Base-by-base conservation (phyloP, 2,329 filamentous ascomycete genomes). In the Ceratocystis destructans region DNA sequence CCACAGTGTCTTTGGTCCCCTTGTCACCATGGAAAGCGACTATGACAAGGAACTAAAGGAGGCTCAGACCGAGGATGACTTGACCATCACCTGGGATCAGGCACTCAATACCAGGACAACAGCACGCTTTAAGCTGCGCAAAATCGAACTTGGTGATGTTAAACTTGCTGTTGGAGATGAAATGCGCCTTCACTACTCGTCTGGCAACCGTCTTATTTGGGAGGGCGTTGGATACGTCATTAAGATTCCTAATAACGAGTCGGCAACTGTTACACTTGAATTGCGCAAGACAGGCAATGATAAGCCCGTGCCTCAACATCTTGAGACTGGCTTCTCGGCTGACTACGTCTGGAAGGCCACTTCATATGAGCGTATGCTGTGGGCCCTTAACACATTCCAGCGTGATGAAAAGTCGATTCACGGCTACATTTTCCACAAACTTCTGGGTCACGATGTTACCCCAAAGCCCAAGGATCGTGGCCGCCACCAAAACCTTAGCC, bases 281-380 rank as follows among this genome's bases (percentile, higher is more conserved):
- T 79, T 99, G 73, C 89, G 94, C 71, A 90, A 94, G 72, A 93
- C 94, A 69, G 92, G 90, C 69, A 96, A 96, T 74, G 92, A 97
- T 78, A 97, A 97, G 76, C 90, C 88, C 33, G 90, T 97, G 0
- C 94, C 94, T 0, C 96, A 90, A 0, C 93, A 99, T 72, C 94
- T 93, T 76, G 96, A 93, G 0, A 90, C 96, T 77, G 96, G 96
- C 76, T 99, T 99, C 77, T 96, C 91, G 17, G 94, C 93, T 70
- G 94, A 99, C 75, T 99, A 99, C 73, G 94, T 99, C 66, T 99
- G 94, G 94, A 99, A 99, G 75, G 94, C 95, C 15, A 99, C 95
- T 0, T 97, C 93, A 0, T 99, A 99, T 74, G 94, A 99, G 73
- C 92, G 94, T 69, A 99, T 99, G 94, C 94, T 99, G 76, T 85